Evolutionary conservation across 2,329 filamentous ascomycete species (phyloP).

Genomic region (Fusarium begoniae): DNA sequence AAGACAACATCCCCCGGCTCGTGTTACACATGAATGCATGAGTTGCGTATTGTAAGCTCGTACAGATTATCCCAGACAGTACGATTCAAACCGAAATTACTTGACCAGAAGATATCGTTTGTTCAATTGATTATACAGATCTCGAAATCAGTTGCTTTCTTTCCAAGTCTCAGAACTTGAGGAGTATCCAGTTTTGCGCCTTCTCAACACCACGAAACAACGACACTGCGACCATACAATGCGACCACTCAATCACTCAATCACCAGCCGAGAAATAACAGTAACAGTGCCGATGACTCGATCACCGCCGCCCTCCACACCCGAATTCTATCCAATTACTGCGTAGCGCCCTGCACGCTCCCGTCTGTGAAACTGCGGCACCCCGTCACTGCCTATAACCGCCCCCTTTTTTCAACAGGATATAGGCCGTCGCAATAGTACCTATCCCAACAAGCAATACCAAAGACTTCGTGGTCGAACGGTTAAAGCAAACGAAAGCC

Average conservation of each 20-base stretch:
- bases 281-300: background rate
- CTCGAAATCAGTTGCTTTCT: no score
- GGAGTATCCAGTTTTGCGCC: background rate
- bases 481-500: conserved; percentile 36
- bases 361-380: conserved; percentile 22
- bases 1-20: conserved; percentile 18
- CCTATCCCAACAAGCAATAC: conserved; percentile 20
- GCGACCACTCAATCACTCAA: background rate
- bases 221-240: background rate
- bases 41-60: background rate
- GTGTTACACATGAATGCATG: conserved; percentile 6
- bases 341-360: conserved; percentile 6
- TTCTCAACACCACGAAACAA: background rate
- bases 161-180: background rate
- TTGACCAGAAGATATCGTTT: background rate
- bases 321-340: background rate
- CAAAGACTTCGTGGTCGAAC: conserved; percentile 28
- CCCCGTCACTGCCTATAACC: conserved; percentile 29
- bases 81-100: background rate
- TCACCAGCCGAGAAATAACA: background rate
- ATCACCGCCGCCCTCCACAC: background rate
- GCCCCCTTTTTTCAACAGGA: background rate
- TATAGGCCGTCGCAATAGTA: conserved; percentile 22
- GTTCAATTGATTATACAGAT: background rate
- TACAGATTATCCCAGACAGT: background rate